Evolutionary conservation across 805 yeast species (phyloP).

Genomic region (Candida coleopterorum): DNA sequence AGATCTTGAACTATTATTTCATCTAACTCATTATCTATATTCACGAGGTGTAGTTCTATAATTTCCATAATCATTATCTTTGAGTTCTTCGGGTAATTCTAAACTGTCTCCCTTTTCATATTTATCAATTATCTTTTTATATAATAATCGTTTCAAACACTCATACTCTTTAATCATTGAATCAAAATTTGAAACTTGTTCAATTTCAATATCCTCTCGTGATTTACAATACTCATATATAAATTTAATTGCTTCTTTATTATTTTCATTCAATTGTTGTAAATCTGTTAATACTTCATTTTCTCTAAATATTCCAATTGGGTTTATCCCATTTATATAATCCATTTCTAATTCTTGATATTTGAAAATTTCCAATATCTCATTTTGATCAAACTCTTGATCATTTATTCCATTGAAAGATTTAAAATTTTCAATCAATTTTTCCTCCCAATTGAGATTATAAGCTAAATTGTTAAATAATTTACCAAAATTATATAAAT

Average conservation of each 20-base stretch:
- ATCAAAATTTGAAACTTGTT: slow-evolving; percentile 4
- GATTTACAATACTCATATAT: slow-evolving; percentile 1
- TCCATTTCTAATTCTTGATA: slow-evolving; percentile 24
- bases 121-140: slow-evolving; percentile 9
- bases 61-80: neutral
- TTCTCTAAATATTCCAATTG: slow-evolving; percentile 15
- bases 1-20: no score
- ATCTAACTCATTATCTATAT: neutral
- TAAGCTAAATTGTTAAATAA: slow-evolving; percentile 57
- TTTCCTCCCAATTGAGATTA: slow-evolving; percentile 50
- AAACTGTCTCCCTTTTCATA: neutral
- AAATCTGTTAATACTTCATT: neutral
- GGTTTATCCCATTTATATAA: slow-evolving; percentile 20
- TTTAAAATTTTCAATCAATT: slow-evolving; percentile 14
- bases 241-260: slow-evolving; percentile 2
- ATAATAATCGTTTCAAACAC: slow-evolving; percentile 3
- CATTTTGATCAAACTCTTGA: slow-evolving; percentile 20
- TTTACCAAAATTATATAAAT: slow-evolving; percentile 16
- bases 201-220: neutral
- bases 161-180: slow-evolving; percentile 5
- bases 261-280: slow-evolving; percentile 1
- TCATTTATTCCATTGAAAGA: slow-evolving; percentile 16
- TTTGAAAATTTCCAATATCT: slow-evolving; percentile 18
- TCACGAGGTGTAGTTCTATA: slow-evolving; percentile 1
- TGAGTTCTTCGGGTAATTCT: neutral